These are phyloP conservation scores for Dendrostoma leiphaemia DNA, from an alignment of 2,329 filamentous ascomycete genomes.

Conservation along the genomic window DNA sequence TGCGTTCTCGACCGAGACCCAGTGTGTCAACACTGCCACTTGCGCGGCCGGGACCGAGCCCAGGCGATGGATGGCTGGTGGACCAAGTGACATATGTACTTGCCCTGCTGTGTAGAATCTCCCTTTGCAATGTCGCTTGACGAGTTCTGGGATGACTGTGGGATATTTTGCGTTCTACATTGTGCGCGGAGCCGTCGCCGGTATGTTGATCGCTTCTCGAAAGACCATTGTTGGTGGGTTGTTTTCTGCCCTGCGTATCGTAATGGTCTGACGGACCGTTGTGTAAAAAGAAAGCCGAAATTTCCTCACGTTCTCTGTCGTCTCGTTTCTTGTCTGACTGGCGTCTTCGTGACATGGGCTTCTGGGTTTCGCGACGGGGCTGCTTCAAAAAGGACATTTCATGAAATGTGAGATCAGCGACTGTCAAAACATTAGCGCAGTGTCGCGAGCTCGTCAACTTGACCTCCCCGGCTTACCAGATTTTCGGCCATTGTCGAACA, in stretches of 20 bases:
- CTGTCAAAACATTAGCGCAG: conserved; percentile 29
- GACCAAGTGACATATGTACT: conserved; percentile 25
- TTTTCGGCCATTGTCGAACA: conserved; percentile 42
- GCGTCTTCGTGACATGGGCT: conserved; percentile 19
- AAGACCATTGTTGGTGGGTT: neutral
- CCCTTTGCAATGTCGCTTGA: neutral
- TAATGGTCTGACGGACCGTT: neutral
- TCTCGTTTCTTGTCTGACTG: conserved; percentile 27
- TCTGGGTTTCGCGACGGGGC: conserved; percentile 7
- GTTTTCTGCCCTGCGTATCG: conserved; percentile 13
- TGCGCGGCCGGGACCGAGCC: too few relatives aligned
- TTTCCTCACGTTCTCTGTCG: conserved; percentile 33
- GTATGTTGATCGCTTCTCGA: conserved; percentile 1
- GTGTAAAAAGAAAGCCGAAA: conserved; percentile 35
- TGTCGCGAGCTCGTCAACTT: neutral
- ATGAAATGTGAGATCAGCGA: conserved; percentile 52
- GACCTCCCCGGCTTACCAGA: conserved; percentile 16
- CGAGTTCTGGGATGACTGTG: too few relatives aligned
- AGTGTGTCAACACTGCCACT: neutral
- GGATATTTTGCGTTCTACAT: neutral
- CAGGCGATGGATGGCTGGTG: conserved; percentile 12
- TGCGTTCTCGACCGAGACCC: neutral
- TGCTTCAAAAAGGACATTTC: conserved; percentile 45
- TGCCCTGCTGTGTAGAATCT: conserved; percentile 6
- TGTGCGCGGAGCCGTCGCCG: neutral